Base-by-base conservation (phyloP, 129 eudicot species). In the Arctium lappa region DNA sequence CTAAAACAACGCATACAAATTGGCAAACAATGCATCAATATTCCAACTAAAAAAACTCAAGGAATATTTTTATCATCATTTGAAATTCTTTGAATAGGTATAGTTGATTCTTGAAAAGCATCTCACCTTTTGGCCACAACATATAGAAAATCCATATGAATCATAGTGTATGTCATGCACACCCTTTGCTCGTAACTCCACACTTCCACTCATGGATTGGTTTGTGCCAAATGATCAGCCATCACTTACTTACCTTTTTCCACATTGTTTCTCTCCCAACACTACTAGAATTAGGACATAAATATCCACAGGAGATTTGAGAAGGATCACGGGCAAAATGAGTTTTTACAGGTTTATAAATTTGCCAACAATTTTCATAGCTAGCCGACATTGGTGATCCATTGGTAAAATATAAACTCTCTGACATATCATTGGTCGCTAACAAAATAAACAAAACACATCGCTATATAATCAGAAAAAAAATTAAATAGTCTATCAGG, bases 131-230 rank as follows among this genome's bases (percentile, higher is more conserved):
- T 50, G 18, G 16, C 62, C 62, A 12, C 62, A 12, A 50, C 2
- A 50, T 12, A 50, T 13, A 50, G 62, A 12, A 2, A 50, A 50
- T 50, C 62, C 62, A 12, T 12, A 6, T 50, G 62, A 50, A 50
- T 50, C 62, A 10, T 50, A 50, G 62, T 50, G 12, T 32, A 50
- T 50, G 62, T 50, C 62, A 50, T 12, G 62, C 86, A 83, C 86
- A 50, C 66, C 44, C 56, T 71, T 70, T 72, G n/a, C 74, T 73
- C 79, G 15, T 37, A 60, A 13, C 72, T 46, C 73, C 86, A 83
- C 86, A 33, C 71, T 76, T 76, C 30, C 36, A 15, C 71, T 33
- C 31, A 18, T n/a, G n/a, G 70, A 34, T 34, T 30, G 70, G 8
- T 33, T 16, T 33, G 36, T 56, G 70, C 80, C 44, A 76, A 48